Base-by-base conservation (phyloP, 176 grass and related monocot species). In the Tillandsia fasciculata region DNA sequence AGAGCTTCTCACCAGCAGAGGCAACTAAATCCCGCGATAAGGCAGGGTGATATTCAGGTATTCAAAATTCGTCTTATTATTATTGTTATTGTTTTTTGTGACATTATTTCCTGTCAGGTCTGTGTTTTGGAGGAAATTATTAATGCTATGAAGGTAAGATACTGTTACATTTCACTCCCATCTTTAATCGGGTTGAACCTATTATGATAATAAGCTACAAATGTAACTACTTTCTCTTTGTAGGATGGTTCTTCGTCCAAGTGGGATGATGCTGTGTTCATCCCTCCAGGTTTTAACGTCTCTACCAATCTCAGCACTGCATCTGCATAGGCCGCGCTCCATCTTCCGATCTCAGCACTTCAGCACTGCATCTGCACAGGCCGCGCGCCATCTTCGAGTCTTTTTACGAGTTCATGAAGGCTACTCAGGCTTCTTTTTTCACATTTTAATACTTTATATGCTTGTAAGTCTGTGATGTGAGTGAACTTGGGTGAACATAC, bases 241-340 rank as follows among this genome's bases (percentile, higher is more conserved):
- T 82, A 85, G 89, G 93, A 85, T 70, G 80, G 70, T 64, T 91
- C 79, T 70, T 74, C 84, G 1, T 72, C 81, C 10, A 80, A 85
- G 64, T 96, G 88, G 88, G 88, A 92, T 70, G 81, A 96, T 65
- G 77, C 78, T 18, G 88, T 96, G 57, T 96, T 96, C 68, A 77
- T 96, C 77, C 92, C 92, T 72, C 92, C 92, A 47, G 92, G 93
- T 67, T 92, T 96, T 64, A 78, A 92, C 54, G 28, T 91, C 8
- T 72, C 88, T 66, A 79, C 72, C 15, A 72, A 58, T n/a, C 5
- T 58, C 54, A 20, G 54, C 18, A 58, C 54, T 20, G 14, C 12
- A 59, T 20, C 54, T 17, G 54, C 54, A 9, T 59, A 59, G 54
- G 12, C 54, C 2, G 20, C 0, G 54, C 14, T 59, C 54, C 1